Conservation (phyloP, 2,329 filamentous ascomycete species). For the Penicillium verrucosum region DNA sequence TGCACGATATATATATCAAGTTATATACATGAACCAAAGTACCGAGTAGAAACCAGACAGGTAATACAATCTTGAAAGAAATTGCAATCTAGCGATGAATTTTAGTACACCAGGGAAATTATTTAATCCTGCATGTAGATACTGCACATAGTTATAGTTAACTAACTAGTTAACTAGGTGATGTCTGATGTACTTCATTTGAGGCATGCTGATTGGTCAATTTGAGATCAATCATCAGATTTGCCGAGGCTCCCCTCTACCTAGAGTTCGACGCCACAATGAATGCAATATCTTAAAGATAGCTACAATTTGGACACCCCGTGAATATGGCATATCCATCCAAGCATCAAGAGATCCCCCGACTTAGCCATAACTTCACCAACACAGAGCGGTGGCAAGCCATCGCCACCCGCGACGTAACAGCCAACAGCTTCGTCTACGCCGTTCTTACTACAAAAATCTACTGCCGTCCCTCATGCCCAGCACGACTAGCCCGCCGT, state of each 20-base stretch:
- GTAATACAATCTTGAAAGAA: no score
- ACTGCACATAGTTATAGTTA: background rate
- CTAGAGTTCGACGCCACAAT: background rate
- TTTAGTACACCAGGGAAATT: no score
- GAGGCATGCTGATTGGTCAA: constrained; percentile 9
- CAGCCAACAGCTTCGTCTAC: constrained; percentile 53
- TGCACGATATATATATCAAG: background rate
- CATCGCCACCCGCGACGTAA: constrained; percentile 44
- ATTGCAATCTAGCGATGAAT: no score
- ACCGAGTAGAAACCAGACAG: background rate
- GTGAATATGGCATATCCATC: background rate
- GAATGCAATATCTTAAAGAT: background rate
- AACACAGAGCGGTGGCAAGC: constrained; percentile 43
- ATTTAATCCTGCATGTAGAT: background rate
- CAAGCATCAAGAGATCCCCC: constrained; percentile 21
- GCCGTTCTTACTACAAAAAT: constrained; percentile 55
- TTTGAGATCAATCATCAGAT: constrained; percentile 9
- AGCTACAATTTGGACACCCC: background rate
- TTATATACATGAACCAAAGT: background rate
- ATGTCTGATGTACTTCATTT: background rate
- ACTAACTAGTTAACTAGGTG: background rate
- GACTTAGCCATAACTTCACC: constrained; percentile 22
- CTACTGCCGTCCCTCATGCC: constrained; percentile 56
- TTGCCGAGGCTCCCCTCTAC: background rate
- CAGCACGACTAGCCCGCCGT: constrained; percentile 56